Percentiles rank a stretch among this genome's conserved stretches.
These are phyloP conservation scores for Ceratobasidium sp. DNA, from an alignment of 1,284 basidiomycete species.

Conservation along the genomic window DNA sequence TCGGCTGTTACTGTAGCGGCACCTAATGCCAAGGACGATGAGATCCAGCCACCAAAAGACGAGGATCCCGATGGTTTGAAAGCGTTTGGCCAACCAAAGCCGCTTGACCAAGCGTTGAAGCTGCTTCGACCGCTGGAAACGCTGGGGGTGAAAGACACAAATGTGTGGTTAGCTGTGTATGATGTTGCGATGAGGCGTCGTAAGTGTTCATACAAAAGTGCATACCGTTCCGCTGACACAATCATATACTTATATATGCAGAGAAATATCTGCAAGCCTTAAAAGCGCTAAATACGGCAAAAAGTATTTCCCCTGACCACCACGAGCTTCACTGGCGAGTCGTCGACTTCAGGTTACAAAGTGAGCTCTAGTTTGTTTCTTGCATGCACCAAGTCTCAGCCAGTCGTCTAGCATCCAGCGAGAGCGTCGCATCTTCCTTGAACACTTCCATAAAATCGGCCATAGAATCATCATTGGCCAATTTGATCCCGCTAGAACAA, in stretches of 20 bases:
- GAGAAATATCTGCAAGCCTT: constrained; percentile 85
- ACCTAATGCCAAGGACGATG: constrained; percentile 76
- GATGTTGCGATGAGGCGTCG: constrained; percentile 84
- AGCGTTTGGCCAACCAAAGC: constrained; percentile 71
- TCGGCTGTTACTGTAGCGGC: no score
- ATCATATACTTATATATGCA: constrained; percentile 53
- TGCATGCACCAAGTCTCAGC: constrained; percentile 50
- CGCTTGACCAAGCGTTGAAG: constrained; percentile 81
- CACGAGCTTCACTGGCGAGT: constrained; percentile 78
- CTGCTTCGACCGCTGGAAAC: constrained; percentile 74
- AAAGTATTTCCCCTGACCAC: constrained; percentile 65
- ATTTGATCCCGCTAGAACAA: constrained; percentile 67
- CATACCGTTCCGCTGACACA: constrained; percentile 1
- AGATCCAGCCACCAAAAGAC: constrained; percentile 69
- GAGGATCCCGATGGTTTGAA: constrained; percentile 86
- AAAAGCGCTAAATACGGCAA: constrained; percentile 72
- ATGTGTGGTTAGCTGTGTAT: constrained; percentile 80
- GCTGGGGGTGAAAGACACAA: constrained; percentile 65
- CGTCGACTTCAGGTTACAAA: constrained; percentile 70
- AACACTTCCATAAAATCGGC: constrained; percentile 46
- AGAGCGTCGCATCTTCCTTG: constrained; percentile 55
- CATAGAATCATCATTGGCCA: constrained; percentile 57
- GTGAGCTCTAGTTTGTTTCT: constrained; percentile 22
- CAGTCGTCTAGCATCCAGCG: constrained; percentile 57
- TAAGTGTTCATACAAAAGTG: constrained; percentile 56